Conservation (phyloP, 2,329 filamentous ascomycete genomes). For the Sporothrix mexicana region DNA sequence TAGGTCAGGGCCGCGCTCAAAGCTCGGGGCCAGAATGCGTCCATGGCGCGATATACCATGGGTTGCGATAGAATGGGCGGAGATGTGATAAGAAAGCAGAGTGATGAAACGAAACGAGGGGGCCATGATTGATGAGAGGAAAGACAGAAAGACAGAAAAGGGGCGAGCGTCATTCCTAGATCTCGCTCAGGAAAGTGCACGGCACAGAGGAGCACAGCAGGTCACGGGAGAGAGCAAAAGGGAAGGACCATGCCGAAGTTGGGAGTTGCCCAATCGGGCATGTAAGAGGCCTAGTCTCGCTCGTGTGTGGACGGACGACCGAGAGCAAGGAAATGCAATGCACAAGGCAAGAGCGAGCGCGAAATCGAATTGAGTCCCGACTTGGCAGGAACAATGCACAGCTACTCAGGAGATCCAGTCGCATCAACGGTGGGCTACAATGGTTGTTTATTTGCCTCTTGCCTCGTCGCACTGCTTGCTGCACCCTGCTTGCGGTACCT, state of each 20-base stretch:
- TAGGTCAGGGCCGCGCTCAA: background rate
- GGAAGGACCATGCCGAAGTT: background rate
- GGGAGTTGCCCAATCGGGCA: conserved; percentile 29
- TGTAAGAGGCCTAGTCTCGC: conserved; percentile 21
- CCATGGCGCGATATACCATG: conserved; percentile 15
- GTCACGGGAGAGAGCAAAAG: background rate
- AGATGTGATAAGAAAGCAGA: background rate
- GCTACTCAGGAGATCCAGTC: background rate
- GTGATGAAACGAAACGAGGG: conserved; percentile 6
- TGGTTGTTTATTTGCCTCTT: background rate
- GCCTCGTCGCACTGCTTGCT: background rate
- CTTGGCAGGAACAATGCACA: background rate
- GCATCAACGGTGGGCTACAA: background rate
- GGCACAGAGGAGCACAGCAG: conserved; percentile 8
- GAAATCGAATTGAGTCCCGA: background rate
- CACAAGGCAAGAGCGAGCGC: conserved; percentile 13
- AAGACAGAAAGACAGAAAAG: no score
- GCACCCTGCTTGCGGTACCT: background rate
- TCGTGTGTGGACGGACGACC: background rate
- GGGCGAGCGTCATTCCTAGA: background rate
- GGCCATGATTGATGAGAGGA: background rate
- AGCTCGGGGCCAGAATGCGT: background rate
- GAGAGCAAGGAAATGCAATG: background rate
- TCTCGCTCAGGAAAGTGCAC: background rate
- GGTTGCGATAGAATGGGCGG: background rate